Evolutionary conservation across 768 basidiomycete genomes (phyloP), one percentile per base, ranked within the genome.

Genomic region (Tricholomella constricta): DNA sequence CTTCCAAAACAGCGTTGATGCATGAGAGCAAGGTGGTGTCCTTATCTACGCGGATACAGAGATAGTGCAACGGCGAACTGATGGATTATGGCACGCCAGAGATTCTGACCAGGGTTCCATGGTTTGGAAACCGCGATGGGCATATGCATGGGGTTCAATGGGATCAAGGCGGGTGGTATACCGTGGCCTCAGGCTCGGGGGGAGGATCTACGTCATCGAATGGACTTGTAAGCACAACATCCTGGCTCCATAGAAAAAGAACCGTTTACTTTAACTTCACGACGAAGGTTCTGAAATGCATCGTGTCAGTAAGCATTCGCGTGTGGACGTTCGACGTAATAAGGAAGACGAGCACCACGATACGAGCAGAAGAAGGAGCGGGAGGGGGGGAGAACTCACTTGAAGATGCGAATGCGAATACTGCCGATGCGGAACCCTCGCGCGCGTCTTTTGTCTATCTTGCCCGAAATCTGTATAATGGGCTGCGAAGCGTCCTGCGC

Each of bases 371-470:
- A 41, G 15, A 19, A 45, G 32, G 29, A 46, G 41, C 20, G 1
- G 6, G 10, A 19, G 20, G 37, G 35, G 34, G 45, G 35, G 40
- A 43, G 20, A n/a, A 55, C 60, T 5, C 29, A 57, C 61, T 57
- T 59, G 23, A 62, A 44, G 8, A 62, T 60, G 27, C 59, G 61
- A 43, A 56, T 59, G 37, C 59, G 61, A 43, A 56, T 59, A 32
- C 53, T 57, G 23, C 41, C 46, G n/a, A 62, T 54, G 19, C 52
- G 57, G 47, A 59, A 57, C 38, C 55, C 53, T 36, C 48, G 52
- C 45, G 48, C 51, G 19, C 55, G 58, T 23, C 50, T 38, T 51
- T 55, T 59, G 32, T 54, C 52, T 40, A 45, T 55, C 51, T 43
- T 51, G 15, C 53, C 37, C 6, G 56, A 50, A 23, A 50, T 52